Evolutionary conservation across 306 rosid genomes (phyloP), one percentile per base, ranked within the genome.

Genomic region (Amphicarpaea edgeworthii): DNA sequence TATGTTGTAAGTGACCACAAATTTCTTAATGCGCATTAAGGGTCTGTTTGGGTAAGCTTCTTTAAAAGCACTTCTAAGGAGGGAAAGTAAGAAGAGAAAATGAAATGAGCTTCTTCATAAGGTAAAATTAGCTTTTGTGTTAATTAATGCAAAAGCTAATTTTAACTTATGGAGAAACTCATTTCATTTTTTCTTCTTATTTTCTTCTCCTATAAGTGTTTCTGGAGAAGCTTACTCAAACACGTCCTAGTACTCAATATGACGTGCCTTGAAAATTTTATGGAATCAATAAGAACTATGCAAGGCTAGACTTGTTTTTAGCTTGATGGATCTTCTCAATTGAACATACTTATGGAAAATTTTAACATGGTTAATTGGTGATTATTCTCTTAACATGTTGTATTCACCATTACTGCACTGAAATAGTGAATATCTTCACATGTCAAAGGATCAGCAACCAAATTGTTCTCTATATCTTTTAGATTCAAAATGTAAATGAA

Each of bases 1-100:
- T 95, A 92, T 85, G 83, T 95, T 83, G 97, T 95, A 89, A 90
- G 97, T 88, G 40, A 55, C 16, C 51, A 26, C 3, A n/a, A 47
- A 78, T 77, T 74, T 60, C 51, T 65, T 77, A 23, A 19, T 66
- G n/a, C 66, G 66, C 14, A 37, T 42, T 14, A 30, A 75, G n/a
- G n/a, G n/a, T n/a, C n/a, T n/a, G n/a, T n/a, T n/a, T n/a, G n/a
- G n/a, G n/a, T n/a, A n/a, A n/a, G n/a, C n/a, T n/a, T n/a, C n/a
- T n/a, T n/a, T n/a, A n/a, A n/a, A n/a, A n/a, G n/a, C n/a, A n/a
- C n/a, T n/a, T n/a, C n/a, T n/a, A n/a, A n/a, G n/a, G n/a, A n/a
- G n/a, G n/a, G n/a, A n/a, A n/a, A n/a, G n/a, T n/a, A n/a, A n/a
- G n/a, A n/a, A n/a, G n/a, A n/a, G n/a, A n/a, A n/a, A n/a, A n/a